Percentiles rank a stretch among this genome's conserved stretches.
Conservation (phyloP, 2,329 filamentous ascomycete species). For the Bisporella sp. region DNA sequence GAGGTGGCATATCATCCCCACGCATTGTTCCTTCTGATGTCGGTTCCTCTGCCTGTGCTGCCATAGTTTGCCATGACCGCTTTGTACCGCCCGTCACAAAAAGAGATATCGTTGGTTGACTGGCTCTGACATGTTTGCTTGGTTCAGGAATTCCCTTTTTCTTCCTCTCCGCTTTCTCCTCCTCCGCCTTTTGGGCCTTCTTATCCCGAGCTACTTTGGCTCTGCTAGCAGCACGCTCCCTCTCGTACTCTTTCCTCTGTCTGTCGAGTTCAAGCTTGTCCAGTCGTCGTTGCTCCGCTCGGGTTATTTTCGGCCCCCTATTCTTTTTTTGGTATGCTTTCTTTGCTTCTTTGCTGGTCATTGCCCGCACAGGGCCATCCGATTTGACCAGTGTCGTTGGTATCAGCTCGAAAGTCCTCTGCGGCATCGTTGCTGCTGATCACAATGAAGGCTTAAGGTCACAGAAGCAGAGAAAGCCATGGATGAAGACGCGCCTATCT, state of each 20-base stretch:
- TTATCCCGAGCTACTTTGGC: slow-evolving; percentile 45
- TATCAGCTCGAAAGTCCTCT: slow-evolving; percentile 38
- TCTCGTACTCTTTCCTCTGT: slow-evolving; percentile 43
- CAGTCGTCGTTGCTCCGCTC: slow-evolving; percentile 27
- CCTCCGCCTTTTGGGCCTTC: slow-evolving; percentile 47
- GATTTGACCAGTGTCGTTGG: slow-evolving; percentile 26
- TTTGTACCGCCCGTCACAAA: slow-evolving; percentile 35
- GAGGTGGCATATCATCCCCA: slow-evolving; percentile 2
- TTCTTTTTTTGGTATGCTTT: slow-evolving; percentile 38
- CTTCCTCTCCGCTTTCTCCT: slow-evolving; percentile 42
- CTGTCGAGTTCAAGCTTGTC: slow-evolving; percentile 33
- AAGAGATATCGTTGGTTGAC: slow-evolving; percentile 48
- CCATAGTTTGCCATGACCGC: slow-evolving; percentile 15
- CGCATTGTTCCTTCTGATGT: neutral
- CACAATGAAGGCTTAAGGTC: too few species aligned
- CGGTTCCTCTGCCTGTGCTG: slow-evolving; percentile 13
- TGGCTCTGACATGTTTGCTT: slow-evolving; percentile 40
- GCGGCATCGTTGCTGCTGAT: slow-evolving; percentile 17
- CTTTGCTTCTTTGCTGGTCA: slow-evolving; percentile 43
- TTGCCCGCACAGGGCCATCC: slow-evolving; percentile 29
- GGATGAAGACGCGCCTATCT: too few species aligned
- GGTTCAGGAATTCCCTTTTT: slow-evolving; percentile 46
- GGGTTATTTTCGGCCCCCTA: slow-evolving; percentile 34
- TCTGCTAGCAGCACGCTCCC: slow-evolving; percentile 44
- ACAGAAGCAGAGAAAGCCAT: too few species aligned